Evolutionary conservation across 495 filamentous ascomycete genomes (phyloP).

Genomic region (Lichenothelia convexa): DNA sequence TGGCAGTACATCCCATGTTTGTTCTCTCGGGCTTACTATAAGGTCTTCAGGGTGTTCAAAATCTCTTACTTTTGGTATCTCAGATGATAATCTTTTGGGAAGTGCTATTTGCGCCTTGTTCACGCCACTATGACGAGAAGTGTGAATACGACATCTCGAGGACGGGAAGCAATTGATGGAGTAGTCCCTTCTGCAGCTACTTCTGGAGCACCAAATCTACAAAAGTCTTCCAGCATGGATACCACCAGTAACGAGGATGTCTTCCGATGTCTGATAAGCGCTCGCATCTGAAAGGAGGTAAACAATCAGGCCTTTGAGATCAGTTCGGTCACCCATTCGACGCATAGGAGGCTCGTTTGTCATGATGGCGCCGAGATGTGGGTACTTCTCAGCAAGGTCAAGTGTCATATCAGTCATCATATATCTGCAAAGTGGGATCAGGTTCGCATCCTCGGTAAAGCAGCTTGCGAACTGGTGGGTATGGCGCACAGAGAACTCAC

Average conservation of each 20-base stretch:
- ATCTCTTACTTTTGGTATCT: too few species aligned
- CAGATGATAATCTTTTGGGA: too few species aligned
- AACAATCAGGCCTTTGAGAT: neutral
- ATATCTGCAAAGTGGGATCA: neutral
- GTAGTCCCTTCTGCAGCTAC: too few species aligned
- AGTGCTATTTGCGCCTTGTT: too few species aligned
- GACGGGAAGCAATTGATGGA: too few species aligned
- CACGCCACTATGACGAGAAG: too few species aligned
- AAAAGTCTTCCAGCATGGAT: conserved; percentile 1
- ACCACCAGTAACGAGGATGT: conserved; percentile 2
- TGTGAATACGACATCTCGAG: too few species aligned
- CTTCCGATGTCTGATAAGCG: neutral
- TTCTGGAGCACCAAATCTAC: too few species aligned
- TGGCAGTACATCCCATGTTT: too few species aligned
- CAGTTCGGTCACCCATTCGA: conserved; percentile 1
- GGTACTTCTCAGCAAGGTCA: neutral
- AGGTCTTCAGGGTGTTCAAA: too few species aligned
- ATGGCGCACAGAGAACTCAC: conserved; percentile 4
- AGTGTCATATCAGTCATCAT: conserved; percentile 2
- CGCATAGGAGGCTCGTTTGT: neutral
- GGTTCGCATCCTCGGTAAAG: neutral
- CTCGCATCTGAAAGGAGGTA: conserved; percentile 1
- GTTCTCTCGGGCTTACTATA: too few species aligned
- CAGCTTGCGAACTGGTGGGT: neutral
- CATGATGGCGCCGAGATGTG: neutral